A percentile compares a stretch with the other conserved stretches of the same genome.
These are phyloP conservation scores for Arabidopsis hybrid DNA, from an alignment of 441 rosid species.

Conservation along the genomic window DNA sequence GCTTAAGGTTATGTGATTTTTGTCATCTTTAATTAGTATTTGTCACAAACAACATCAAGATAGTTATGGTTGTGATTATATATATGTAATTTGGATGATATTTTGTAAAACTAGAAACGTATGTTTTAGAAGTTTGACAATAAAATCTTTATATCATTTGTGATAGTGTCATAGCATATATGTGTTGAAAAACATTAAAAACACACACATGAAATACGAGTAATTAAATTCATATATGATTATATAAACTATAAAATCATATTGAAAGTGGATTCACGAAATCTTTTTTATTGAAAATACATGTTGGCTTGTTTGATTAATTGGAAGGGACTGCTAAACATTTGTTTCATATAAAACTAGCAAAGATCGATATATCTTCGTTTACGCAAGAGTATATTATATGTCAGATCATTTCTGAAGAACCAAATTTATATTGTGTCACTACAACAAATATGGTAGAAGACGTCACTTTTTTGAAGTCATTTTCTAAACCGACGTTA, in stretches of 20 bases:
- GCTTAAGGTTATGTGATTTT: constrained; percentile 11
- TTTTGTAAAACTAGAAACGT: neutral
- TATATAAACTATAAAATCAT: neutral
- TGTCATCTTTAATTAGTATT: neutral
- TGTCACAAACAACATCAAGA: neutral
- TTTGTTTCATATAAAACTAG: no score
- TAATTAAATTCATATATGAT: no score
- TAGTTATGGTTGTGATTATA: neutral
- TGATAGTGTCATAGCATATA: neutral
- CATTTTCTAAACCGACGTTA: no score
- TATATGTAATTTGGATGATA: neutral
- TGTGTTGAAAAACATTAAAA: neutral
- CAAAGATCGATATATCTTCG: no score
- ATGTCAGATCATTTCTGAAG: no score
- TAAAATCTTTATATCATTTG: neutral
- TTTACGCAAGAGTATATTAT: no score
- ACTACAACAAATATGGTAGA: no score
- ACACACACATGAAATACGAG: neutral
- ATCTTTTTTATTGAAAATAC: neutral
- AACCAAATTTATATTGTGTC: no score
- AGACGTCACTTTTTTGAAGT: no score
- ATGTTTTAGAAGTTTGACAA: neutral
- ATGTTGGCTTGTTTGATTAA: no score
- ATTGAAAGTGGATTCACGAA: neutral
- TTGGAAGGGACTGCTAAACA: no score